These are phyloP conservation scores for Epichloe sp. DNA, from an alignment of 2,329 filamentous ascomycete species.

Conservation along the genomic window DNA sequence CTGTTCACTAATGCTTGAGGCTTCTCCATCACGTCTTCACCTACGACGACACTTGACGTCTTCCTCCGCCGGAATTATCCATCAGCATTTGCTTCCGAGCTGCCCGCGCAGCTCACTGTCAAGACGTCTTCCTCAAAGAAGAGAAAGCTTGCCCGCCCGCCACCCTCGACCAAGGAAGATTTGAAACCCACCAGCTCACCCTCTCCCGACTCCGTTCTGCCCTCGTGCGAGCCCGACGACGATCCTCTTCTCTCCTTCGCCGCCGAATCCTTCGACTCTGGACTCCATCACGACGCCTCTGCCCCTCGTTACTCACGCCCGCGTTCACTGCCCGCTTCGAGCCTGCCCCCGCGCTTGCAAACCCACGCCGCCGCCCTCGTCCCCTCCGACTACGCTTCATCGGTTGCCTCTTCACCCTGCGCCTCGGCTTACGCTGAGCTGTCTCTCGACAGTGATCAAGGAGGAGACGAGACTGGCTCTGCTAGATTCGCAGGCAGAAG, in stretches of 20 bases:
- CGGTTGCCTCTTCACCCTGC: constrained; percentile 44
- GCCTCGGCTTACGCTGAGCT: constrained; percentile 42
- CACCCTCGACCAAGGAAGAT: constrained; percentile 26
- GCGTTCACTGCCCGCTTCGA: constrained; percentile 34
- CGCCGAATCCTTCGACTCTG: constrained; percentile 24
- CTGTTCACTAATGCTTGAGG: constrained; percentile 4
- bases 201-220: constrained; percentile 34
- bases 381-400: constrained; percentile 37
- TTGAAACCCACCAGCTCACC: constrained; percentile 22
- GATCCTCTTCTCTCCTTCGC: constrained; percentile 39
- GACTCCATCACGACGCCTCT: constrained; percentile 17
- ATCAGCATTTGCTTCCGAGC: constrained; percentile 28
- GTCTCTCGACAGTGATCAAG: constrained; percentile 41
- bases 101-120: constrained; percentile 54
- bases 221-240: constrained; percentile 40
- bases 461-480: constrained; percentile 32
- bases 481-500: constrained; percentile 28
- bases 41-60: background rate
- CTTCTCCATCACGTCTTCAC: constrained; percentile 1
- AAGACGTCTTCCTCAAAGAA: constrained; percentile 64
- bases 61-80: constrained; percentile 4
- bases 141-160: constrained; percentile 46
- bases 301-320: constrained; percentile 25
- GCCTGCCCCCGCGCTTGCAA: constrained; percentile 40
- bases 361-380: constrained; percentile 27